Evolutionary conservation across 768 basidiomycete species (phyloP), one percentile per base, ranked within the genome.

Genomic region (Holtermannia corniformis): DNA sequence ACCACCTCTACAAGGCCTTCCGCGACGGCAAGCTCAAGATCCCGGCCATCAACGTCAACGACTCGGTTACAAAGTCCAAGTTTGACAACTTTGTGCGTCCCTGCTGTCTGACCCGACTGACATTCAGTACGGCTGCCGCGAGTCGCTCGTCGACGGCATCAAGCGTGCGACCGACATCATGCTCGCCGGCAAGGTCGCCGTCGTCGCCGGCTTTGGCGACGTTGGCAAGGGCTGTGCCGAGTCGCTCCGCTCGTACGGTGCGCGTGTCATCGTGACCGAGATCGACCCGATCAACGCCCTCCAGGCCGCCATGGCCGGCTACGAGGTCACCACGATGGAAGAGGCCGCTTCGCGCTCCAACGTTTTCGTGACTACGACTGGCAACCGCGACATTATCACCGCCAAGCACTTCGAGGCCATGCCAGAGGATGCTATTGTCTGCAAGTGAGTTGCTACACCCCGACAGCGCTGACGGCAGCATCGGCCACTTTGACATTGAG

Each of bases 271-370:
- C 64, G 73, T 99, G 70, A 96, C 95, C 59, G 95, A 99, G 75
- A 95, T 99, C 72, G 95, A 99, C 76, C 95, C 95, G 59, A 99
- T 99, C 84, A 99, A 99, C 74, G 95, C 93, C 47, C 85, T 99
- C 55, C 95, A 99, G 75, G 95, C 95, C 63, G 93, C 92, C 51
- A 99, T 99, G 95, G 91, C 90, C 68, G 95, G 95, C 52, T 99
- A 91, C 73, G 93, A 99, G 75, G 93, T 99, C 55, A 85, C 85
- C 54, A 96, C 92, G 51, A 96, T 99, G 92, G 93, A 99, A 68
- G 91, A 95, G 32, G 90, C 88, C 59, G 95, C 93, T 43, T 78
- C 81, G 54, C 83, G 86, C 28, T 73, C 81, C 57, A 96, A 97
- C 75, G 73, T 99, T 70, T 95, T 99, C 64, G 90, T 99, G 57